Base-by-base conservation (phyloP, 164 flowering plant species). In the Umbellularia californica region DNA sequence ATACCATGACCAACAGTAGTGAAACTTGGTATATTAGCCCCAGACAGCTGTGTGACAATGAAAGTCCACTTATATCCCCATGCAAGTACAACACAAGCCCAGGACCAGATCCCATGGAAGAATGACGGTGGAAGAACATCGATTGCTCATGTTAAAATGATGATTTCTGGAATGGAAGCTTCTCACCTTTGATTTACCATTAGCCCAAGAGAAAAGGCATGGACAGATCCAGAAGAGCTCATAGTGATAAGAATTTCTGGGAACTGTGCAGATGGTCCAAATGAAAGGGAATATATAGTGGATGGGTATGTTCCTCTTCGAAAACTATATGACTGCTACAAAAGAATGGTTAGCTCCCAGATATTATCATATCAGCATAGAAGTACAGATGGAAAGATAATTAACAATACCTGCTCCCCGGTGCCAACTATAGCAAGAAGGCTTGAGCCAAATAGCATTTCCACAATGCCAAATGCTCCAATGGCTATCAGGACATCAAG, bases 371-470 rank as follows among this genome's bases (percentile, higher is more conserved):
- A n/a, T 70, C 35, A 13, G 13, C 51, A 33, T n/a, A 75, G 3
- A 51, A 4, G 74, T 17, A 55, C 41, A 55, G 50, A 55, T 23
- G 12, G 24, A 67, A 72, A 33, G 17, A 20, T 58, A 10, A 14
- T 11, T 30, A 25, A 72, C 12, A 50, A 20, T 72, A 94, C 98
- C 97, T 92, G 97, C 82, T 94, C 97, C 75, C 98, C 98, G 66
- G 96, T 97, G 55, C 98, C 98, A 75, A 94, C 97, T 72, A 92
- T 85, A 74, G 97, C 94, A 66, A 94, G 92, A 78, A 94, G 94
- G 81, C 90, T 91, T 70, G 97, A 81, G 81, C 89, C 84, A 78
- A 79, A 92, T 71, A 90, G 86, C 98, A 94, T 94, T 80, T 94
- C 98, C 68, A 92, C 97, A 74, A 94, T 85, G 66, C 74, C 75